phyloP scores from a whole-genome alignment of 345 rosid species.

The Eucalyptus lansdowneana region DNA sequence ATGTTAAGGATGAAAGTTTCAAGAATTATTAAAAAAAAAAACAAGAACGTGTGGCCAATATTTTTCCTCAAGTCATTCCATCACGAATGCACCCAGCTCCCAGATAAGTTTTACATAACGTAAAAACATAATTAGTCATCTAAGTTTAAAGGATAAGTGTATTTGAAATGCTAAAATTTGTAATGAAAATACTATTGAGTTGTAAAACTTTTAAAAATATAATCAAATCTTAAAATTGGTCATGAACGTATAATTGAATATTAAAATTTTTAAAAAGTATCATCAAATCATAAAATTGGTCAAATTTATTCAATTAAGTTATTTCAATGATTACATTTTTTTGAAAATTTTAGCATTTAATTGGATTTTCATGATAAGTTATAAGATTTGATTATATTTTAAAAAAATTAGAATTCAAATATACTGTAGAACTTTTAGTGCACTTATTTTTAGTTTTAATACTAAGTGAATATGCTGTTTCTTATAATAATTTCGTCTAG shows the following conservation, averaged over 20 bases:
- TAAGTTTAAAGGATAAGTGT: not conserved
- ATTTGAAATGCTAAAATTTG: too few relatives aligned
- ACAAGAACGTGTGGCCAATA: not conserved
- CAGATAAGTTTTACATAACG: not conserved
- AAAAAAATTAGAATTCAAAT: too few relatives aligned
- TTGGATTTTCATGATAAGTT: not conserved
- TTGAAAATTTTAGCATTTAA: too few relatives aligned
- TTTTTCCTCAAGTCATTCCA: not conserved
- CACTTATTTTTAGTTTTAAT: not conserved
- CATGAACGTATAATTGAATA: too few relatives aligned
- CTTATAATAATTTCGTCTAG: not conserved
- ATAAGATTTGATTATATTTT: too few relatives aligned
- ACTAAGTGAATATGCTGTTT: not conserved
- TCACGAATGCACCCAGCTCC: not conserved
- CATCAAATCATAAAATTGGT: too few relatives aligned
- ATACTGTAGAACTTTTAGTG: not conserved
- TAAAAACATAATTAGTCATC: not conserved
- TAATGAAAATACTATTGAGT: too few relatives aligned
- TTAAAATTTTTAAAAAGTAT: too few relatives aligned
- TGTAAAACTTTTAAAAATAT: accelerated
- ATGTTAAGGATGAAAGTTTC: not conserved
- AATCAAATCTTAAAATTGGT: accelerated
- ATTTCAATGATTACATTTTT: not conserved
- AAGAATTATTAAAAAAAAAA: not conserved
- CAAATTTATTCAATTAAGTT: not conserved